These are phyloP conservation scores for Podila clonocystis DNA, from an alignment of 192 early-diverging fungal species.

Conservation along the genomic window DNA sequence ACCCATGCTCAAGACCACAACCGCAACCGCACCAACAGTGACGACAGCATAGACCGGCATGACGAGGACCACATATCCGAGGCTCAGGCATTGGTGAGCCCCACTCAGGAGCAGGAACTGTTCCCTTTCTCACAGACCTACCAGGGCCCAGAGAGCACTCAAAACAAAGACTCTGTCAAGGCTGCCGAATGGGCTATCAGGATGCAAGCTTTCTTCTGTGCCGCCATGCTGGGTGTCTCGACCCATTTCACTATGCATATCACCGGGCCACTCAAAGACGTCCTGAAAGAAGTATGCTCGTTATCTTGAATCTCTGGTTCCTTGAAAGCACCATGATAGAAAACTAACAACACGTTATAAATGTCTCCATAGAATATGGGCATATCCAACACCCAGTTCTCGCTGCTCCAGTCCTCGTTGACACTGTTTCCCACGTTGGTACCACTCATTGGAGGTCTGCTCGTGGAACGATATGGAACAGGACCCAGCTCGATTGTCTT, in stretches of 20 bases:
- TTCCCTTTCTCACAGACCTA: not conserved
- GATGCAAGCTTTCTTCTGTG: conserved; percentile 46
- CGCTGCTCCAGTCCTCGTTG: conserved; percentile 52
- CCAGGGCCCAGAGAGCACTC: not conserved
- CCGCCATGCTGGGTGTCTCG: conserved; percentile 62
- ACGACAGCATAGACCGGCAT: not conserved
- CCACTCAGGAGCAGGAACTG: conserved; percentile 12
- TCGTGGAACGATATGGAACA: conserved; percentile 55
- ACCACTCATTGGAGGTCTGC: conserved; percentile 54
- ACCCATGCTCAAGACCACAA: not conserved
- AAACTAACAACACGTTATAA: too few relatives aligned
- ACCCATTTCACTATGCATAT: conserved; percentile 81
- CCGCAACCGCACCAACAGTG: not conserved
- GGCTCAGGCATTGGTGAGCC: conserved; percentile 25
- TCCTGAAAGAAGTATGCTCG: conserved; percentile 72
- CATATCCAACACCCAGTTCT: conserved; percentile 58
- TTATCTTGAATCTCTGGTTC: not conserved
- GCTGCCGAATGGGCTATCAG: conserved; percentile 29
- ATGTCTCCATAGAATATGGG: conserved; percentile 42
- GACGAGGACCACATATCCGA: conserved; percentile 23
- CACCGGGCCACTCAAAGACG: conserved; percentile 78
- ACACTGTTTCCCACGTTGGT: conserved; percentile 54
- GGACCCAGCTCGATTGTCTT: conserved; percentile 56
- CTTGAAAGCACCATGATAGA: not conserved
- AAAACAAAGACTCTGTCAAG: conserved; percentile 9